These are phyloP conservation scores for Trichoderma afroharzianum DNA, from an alignment of 2,329 filamentous ascomycete genomes.

Conservation along the genomic window DNA sequence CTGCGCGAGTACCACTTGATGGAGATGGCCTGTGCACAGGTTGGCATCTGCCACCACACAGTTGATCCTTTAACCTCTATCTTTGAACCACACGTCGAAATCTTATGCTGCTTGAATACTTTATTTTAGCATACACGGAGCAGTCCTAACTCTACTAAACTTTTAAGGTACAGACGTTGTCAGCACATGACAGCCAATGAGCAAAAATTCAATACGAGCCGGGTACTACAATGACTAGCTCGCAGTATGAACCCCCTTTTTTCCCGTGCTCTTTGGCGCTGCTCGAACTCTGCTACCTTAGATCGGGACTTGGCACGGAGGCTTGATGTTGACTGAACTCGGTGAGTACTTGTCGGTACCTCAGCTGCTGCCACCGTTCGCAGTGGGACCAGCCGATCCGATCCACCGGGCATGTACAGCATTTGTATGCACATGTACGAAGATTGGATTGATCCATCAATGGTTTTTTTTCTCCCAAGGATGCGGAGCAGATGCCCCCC, in stretches of 20 bases:
- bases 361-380: background rate
- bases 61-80: background rate
- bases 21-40: background rate
- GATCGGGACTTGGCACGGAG: background rate
- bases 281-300: background rate
- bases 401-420: slow-evolving; percentile 8
- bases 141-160: background rate
- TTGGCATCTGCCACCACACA: background rate
- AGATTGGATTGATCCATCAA: background rate
- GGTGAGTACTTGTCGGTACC: background rate
- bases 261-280: background rate
- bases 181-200: background rate
- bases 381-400: slow-evolving; percentile 5
- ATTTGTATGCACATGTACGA: background rate
- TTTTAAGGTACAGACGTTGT: background rate
- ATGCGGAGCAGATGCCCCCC: background rate
- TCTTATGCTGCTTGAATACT: background rate
- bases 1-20: background rate
- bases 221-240: background rate
- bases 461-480: background rate
- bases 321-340: background rate
- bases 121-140: background rate
- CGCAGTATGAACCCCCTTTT: background rate
- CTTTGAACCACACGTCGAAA: background rate
- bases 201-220: background rate